phyloP scores from a whole-genome alignment of 2,329 filamentous ascomycete genomes.

The Waltergamsia citrina region DNA sequence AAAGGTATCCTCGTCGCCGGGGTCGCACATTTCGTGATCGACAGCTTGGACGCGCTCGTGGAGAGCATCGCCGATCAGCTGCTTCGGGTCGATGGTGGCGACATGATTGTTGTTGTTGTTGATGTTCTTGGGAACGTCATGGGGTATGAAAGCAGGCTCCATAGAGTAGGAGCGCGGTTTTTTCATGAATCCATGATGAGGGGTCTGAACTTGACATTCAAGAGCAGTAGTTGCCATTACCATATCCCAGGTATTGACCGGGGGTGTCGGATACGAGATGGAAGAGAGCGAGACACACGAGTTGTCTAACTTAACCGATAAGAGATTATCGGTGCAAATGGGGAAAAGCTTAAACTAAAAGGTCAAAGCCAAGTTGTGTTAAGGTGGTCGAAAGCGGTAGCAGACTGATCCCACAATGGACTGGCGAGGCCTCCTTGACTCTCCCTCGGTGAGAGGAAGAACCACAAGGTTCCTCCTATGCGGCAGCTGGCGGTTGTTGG shows the following conservation, averaged over 20 bases:
- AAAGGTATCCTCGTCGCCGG: conserved; percentile 94
- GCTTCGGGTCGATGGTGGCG: conserved; percentile 47
- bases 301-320: neutral
- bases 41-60: conserved; percentile 76
- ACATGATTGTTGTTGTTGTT: conserved; percentile 22
- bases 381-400: conserved; percentile 94
- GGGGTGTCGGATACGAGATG: conserved; percentile 8
- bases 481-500: conserved; percentile 82
- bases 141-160: conserved; percentile 26
- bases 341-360: neutral
- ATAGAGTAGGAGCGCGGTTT: conserved; percentile 27
- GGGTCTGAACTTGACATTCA: conserved; percentile 40
- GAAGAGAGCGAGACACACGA: conserved; percentile 7
- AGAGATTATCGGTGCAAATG: neutral
- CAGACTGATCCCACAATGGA: conserved; percentile 82
- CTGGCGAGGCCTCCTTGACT: conserved; percentile 98
- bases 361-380: conserved; percentile 42
- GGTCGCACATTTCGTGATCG: conserved; percentile 78
- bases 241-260: conserved; percentile 43
- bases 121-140: no score
- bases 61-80: conserved; percentile 78
- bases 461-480: conserved; percentile 97
- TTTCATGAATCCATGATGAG: conserved; percentile 37
- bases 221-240: conserved; percentile 55
- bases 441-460: conserved; percentile 99